Base-by-base conservation (phyloP, 148 eudicot species). In the Nyssa sinensis region DNA sequence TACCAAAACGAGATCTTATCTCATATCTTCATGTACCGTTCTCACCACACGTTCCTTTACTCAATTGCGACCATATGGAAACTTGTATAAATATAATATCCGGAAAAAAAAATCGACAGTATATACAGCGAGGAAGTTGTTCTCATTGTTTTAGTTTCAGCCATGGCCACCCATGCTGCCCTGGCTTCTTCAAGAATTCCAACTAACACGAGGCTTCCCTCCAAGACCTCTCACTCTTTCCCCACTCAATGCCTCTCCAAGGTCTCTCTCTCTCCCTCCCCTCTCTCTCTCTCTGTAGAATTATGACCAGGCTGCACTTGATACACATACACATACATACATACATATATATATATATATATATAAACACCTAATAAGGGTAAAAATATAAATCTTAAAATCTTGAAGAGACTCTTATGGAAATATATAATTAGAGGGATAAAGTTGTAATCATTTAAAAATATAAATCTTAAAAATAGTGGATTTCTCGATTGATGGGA, bases 151-250 rank as follows among this genome's bases (percentile, higher is more conserved):
- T 62, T 59, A 30, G 86, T 67, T 83, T 82, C 81, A 81, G 87
- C 81, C 72, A 84, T 93, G 98, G 93, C 91, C 37, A 79, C 96
- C 73, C 87, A 92, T 78, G 97, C 98, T 83, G 97, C 98, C 81
- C 72, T 94, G 67, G 97, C 98, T 73, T 84, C 96, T 70, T 83
- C 98, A 67, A 89, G 90, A 81, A 80, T 90, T 77, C 92, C 96
- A 23, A 74, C 89, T 16, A 86, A 64, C 80, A 78, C 94, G 4
- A 85, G 87, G 76, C 87, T 89, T 77, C 72, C 89, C 17, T 79
- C 92, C 62, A 92, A 90, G 83, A 73, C 67, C 62, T 59, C 89
- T 64, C 87, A 87, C 81, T 82, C 90, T 67, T 90, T 83, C 72
- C 90, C 92, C 61, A 51, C 91, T 71, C 98, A 92, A 81, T 89